Evolutionary conservation across 345 rosid species (phyloP), one percentile per base, ranked within the genome.

Genomic region (Linum trigynum): DNA sequence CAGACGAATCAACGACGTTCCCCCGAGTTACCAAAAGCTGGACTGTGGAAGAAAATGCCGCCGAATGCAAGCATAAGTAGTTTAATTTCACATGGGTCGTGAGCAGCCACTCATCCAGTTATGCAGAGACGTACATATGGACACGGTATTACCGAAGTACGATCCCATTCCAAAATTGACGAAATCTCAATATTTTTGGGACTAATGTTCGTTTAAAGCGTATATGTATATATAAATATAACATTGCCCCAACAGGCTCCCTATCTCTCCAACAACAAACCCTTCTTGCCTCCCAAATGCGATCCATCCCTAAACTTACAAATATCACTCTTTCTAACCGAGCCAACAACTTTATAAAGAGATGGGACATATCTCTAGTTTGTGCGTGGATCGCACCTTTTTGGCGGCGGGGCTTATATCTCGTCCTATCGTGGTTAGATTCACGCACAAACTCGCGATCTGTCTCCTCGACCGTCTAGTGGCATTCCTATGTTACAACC

Each of bases 371-470:
- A 62, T 65, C 69, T 45, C 77, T 3, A 50, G 81, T 67, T 71
- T 68, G 69, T 41, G 72, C 57, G 66, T 57, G 72, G 65, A 72
- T 75, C 76, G 35, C 63, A 66, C 67, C 42, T 66, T 72, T 71
- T 73, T 74, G 32, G 3, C 15, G 10, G 53, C 80, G 75, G 79
- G 70, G 59, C 42, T 37, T 12, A 11, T 42, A 4, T 0, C 1
- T 1, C 12, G 10, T 5, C 16, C 16, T 23, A 67, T 58, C 63
- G 74, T 67, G 9, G 73, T 71, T 71, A 66, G 84, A 75, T 73
- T 78, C 71, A 71, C 77, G 75, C 80, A 69, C 75, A 71, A 75
- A 71, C 76, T 71, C 71, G 63, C 8, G 69, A 76, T 76, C 38
- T 37, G 73, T 55, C 64, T 66, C 64, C 11, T 63, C 65, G 5